Evolutionary conservation across 176 grass and related monocot species (phyloP), one percentile per base, ranked within the genome.

Genomic region (Areca catechu): DNA sequence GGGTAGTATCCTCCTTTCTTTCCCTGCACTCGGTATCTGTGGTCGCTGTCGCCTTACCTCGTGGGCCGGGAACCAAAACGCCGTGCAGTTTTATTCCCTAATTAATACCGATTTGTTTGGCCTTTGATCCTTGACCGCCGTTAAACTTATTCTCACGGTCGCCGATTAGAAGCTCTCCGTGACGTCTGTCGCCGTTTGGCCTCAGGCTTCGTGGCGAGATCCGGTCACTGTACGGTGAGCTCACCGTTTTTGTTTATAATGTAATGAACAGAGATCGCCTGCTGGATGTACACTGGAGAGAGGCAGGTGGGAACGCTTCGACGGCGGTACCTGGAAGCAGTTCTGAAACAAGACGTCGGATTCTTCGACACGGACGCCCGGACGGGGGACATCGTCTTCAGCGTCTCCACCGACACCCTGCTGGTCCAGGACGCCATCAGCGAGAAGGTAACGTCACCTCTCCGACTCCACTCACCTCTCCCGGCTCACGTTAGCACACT

Each of bases 341-440:
- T 98, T 53, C 84, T 98, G 62, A 77, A 81, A 19, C 94, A 98
- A 78, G 94, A 98, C 49, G 88, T 98, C 0, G 88, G 94, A 37
- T 98, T 98, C 88, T 98, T 98, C 52, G 94, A 98, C 75, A 98
- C 94, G 14, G 88, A 98, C 66, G 87, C 84, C 27, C 84, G 94
- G 24, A 98, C 87, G 4, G 94, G 88, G 0, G 88, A 98, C 79
- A 98, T 98, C 57, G 88, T 98, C 51, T 98, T 92, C 74, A 81
- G 84, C 16, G 74, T 98, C 49, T 92, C 94, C 57, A 98, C 88
- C 22, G 94, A 98, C 64, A 92, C 88, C 37, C 81, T 98, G 59
- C 81, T 98, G 9, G 84, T 98, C 61, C 94, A 98, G 75, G 94
- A 98, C 18, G 88, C 94, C 70, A 89, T 98, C 54, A 84, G 94